Evolutionary conservation across 2,329 filamentous ascomycete genomes (phyloP).

Genomic region (Diaporthe nobilis): DNA sequence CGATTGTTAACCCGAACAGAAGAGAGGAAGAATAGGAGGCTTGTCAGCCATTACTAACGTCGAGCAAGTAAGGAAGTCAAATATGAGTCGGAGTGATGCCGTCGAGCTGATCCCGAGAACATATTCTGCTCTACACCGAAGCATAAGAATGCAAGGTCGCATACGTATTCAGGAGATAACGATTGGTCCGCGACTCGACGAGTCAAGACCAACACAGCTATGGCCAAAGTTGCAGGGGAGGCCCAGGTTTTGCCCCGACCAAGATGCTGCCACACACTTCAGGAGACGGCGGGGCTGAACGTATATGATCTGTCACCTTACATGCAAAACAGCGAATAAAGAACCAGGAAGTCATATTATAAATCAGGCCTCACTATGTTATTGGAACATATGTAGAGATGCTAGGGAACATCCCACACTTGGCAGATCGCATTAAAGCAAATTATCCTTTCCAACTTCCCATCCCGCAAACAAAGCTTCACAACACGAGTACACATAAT

Average conservation of each 20-base stretch:
- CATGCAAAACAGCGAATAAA: neutral
- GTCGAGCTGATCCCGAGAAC: neutral
- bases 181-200: neutral
- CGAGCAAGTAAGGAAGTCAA: neutral
- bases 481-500: neutral
- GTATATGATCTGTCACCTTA: neutral
- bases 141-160: neutral
- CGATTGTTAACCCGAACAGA: neutral
- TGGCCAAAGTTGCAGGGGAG: neutral
- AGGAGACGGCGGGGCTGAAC: neutral
- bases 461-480: neutral
- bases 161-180: no score
- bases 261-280: neutral
- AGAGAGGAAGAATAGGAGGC: no score
- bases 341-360: fast-evolving
- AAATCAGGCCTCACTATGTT: neutral
- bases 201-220: neutral
- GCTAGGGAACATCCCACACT: neutral
- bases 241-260: neutral
- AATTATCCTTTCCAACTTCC: neutral
- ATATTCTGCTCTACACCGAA: neutral
- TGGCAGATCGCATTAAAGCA: neutral
- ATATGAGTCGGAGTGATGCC: neutral
- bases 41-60: neutral
- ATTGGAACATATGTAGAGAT: neutral